phyloP scores from a whole-genome alignment of 495 filamentous ascomycete genomes.

The Xylaria bambusicola region DNA sequence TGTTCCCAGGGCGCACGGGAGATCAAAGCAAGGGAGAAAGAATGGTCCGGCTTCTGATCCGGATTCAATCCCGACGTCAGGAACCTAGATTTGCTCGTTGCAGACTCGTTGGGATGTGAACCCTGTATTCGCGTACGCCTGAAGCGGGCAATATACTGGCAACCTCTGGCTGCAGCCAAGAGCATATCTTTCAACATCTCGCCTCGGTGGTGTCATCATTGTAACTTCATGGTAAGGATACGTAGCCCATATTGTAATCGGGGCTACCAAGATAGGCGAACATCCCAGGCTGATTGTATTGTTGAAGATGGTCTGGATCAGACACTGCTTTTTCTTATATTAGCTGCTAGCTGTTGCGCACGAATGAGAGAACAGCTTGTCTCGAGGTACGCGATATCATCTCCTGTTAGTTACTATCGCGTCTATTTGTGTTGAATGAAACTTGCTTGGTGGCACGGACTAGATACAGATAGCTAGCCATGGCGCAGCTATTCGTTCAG shows the following conservation, averaged over 20 bases:
- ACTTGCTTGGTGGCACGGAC: background rate
- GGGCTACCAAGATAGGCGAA: background rate
- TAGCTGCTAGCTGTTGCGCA: background rate
- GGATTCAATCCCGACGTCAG: no score
- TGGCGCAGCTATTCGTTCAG: background rate
- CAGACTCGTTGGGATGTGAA: no score
- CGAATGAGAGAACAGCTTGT: background rate
- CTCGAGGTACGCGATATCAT: background rate
- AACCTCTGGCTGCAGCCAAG: no score
- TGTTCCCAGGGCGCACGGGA: constrained; percentile 1
- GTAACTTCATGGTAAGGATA: no score
- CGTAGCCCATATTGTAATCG: background rate
- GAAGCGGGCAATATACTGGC: no score
- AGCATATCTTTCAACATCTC: no score
- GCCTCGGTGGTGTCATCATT: no score
- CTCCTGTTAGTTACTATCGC: background rate
- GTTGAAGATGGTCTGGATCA: background rate
- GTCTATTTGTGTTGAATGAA: background rate
- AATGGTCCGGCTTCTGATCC: background rate
- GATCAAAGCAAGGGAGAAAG: constrained; percentile 1
- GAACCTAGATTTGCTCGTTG: no score
- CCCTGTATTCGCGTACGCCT: no score
- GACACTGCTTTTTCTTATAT: background rate
- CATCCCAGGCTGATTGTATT: background rate
- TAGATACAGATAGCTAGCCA: background rate